These are phyloP conservation scores for Asparagopsis taxiformis DNA, from an alignment of 31 red algal species.

Conservation along the genomic window DNA sequence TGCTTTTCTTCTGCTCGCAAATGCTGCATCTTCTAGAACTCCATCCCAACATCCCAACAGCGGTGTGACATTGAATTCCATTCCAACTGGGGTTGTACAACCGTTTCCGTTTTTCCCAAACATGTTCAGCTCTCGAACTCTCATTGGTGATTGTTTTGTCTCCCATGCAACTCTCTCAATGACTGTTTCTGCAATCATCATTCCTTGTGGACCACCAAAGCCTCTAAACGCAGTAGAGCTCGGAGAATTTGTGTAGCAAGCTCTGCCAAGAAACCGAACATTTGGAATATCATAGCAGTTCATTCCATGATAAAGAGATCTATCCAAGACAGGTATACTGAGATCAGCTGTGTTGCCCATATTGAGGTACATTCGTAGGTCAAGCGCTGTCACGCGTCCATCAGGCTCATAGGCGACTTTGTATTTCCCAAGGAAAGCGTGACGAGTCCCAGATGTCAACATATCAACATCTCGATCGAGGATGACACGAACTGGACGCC, in stretches of 20 bases:
- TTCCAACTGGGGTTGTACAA: conserved; percentile 68
- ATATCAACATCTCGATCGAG: conserved; percentile 82
- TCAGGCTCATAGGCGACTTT: conserved; percentile 38
- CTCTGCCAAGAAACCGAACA: conserved; percentile 45
- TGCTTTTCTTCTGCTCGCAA: conserved; percentile 9
- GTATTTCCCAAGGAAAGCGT: conserved; percentile 82
- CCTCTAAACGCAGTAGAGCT: conserved; percentile 84
- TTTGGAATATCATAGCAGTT: conserved; percentile 80
- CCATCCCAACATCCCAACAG: conserved; percentile 61
- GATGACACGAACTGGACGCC: conserved; percentile 62
- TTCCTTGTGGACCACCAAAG: conserved; percentile 89
- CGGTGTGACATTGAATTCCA: conserved; percentile 42
- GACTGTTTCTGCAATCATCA: conserved; percentile 75
- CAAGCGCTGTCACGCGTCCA: conserved; percentile 46
- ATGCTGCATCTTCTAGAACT: conserved; percentile 35
- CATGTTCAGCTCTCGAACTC: conserved; percentile 60
- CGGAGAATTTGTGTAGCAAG: conserved; percentile 67
- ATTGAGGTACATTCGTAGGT: conserved; percentile 56
- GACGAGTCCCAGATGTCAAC: conserved; percentile 72
- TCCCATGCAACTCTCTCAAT: conserved; percentile 71
- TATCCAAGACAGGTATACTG: conserved; percentile 71
- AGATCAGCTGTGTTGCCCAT: conserved; percentile 77
- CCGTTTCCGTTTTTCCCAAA: conserved; percentile 44
- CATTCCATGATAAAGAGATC: conserved; percentile 76
- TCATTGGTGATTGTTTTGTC: conserved; percentile 21